Conservation (phyloP, 352 stramenopile genomes). For the Phytophthora pseudosyringae region DNA sequence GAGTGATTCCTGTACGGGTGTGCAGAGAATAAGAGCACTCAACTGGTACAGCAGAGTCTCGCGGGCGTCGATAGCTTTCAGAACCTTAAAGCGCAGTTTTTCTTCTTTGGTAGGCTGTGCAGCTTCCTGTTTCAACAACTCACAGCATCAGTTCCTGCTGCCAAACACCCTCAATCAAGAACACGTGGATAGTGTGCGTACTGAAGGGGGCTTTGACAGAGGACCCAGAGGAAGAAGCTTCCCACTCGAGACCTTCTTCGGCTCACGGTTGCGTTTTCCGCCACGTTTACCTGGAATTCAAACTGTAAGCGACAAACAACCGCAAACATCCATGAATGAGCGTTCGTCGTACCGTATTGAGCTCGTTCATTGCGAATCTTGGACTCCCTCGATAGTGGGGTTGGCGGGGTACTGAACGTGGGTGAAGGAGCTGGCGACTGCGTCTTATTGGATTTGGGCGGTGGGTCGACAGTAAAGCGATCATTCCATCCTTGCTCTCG, state of each 20-base stretch:
- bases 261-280: conserved; percentile 20
- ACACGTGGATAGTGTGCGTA: conserved; percentile 10
- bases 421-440: conserved; percentile 33
- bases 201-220: conserved; percentile 39
- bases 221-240: conserved; percentile 48
- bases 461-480: conserved; percentile 67
- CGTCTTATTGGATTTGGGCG: conserved; percentile 54
- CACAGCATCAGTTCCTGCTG: neutral
- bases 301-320: neutral
- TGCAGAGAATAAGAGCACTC: conserved; percentile 74
- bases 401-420: conserved; percentile 29
- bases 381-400: conserved; percentile 45
- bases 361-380: conserved; percentile 60
- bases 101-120: conserved; percentile 59
- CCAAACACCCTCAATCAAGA: neutral
- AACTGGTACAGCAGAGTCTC: conserved; percentile 78
- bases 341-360: conserved; percentile 52
- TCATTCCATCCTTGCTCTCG: conserved; percentile 81
- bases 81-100: conserved; percentile 72
- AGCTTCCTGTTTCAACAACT: conserved; percentile 26
- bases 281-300: conserved; percentile 36
- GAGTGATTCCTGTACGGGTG: conserved; percentile 59
- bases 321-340: neutral
- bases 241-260: conserved; percentile 34
- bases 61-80: conserved; percentile 69